A percentile compares a stretch with the other conserved stretches of the same genome.
Evolutionary conservation across 169 alveolate species (phyloP).

Genomic region (Cryptosporidium ubiquitum): DNA sequence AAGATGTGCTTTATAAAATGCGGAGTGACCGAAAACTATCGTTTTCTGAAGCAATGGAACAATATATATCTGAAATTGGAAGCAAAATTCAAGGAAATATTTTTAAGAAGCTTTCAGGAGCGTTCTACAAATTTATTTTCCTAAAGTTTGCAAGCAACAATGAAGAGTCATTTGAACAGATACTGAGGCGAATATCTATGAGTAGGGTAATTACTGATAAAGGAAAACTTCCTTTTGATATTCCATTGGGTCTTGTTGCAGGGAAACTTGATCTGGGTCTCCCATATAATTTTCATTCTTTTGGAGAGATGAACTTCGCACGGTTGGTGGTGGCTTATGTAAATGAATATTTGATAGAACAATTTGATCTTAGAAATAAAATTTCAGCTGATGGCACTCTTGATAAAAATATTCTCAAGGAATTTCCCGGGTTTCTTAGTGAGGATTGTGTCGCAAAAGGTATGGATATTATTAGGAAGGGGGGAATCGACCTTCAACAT

Average conservation of each 20-base stretch:
- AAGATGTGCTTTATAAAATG: neutral
- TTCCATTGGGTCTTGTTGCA: constrained; percentile 59
- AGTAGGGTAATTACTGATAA: constrained; percentile 46
- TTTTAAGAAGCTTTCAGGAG: constrained; percentile 25
- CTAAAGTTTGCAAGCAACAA: constrained; percentile 42
- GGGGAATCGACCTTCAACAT: constrained; percentile 27
- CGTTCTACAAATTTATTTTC: constrained; percentile 14
- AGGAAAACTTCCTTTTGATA: constrained; percentile 54
- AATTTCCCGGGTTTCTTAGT: neutral
- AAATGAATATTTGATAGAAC: constrained; percentile 63
- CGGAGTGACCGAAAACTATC: neutral
- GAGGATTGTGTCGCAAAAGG: constrained; percentile 38
- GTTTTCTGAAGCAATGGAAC: neutral
- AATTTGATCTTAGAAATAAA: constrained; percentile 9
- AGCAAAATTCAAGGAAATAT: neutral
- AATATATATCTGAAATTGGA: constrained; percentile 1
- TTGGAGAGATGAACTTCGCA: constrained; percentile 64
- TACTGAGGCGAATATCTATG: constrained; percentile 16
- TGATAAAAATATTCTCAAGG: neutral
- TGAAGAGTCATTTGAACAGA: constrained; percentile 36
- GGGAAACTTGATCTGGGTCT: constrained; percentile 7
- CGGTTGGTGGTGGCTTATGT: constrained; percentile 49
- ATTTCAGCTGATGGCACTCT: neutral
- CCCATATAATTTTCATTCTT: constrained; percentile 43
- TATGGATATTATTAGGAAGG: constrained; percentile 19